Evolutionary conservation across 2,329 filamentous ascomycete genomes (phyloP).

Genomic region (Dactylonectria macrodidyma): DNA sequence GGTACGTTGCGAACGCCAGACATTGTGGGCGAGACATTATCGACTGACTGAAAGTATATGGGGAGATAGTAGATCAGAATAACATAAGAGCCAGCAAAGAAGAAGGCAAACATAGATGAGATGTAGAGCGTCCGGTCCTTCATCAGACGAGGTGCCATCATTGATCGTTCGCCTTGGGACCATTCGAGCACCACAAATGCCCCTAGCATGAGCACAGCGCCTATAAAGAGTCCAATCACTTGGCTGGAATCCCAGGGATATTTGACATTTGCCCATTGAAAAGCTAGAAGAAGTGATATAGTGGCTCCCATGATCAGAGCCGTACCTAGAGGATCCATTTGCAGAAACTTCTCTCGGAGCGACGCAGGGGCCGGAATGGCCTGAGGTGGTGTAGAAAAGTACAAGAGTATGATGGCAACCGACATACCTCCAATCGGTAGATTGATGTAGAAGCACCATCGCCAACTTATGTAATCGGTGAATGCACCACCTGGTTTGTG

Average conservation of each 20-base stretch:
- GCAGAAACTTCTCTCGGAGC: constrained; percentile 7
- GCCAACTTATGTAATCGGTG: constrained; percentile 8
- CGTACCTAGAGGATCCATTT: constrained; percentile 10
- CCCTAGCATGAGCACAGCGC: background rate
- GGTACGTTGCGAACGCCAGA: constrained; percentile 45
- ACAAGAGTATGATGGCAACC: constrained; percentile 5
- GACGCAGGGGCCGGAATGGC: background rate
- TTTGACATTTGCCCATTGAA: constrained; percentile 12
- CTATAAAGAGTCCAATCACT: background rate
- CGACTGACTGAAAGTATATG: constrained; percentile 64
- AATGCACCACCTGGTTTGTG: background rate
- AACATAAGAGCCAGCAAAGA: constrained; percentile 46
- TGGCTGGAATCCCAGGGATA: background rate
- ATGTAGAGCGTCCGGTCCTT: constrained; percentile 54
- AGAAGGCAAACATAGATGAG: constrained; percentile 6
- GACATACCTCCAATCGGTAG: constrained; percentile 3
- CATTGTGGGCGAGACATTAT: constrained; percentile 45
- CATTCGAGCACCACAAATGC: background rate
- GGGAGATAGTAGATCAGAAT: constrained; percentile 60
- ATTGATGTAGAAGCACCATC: constrained; percentile 21
- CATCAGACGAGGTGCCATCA: constrained; percentile 57
- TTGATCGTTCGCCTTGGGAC: constrained; percentile 46
- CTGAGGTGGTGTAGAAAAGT: background rate
- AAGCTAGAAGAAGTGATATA: background rate
- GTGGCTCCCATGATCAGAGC: background rate